A percentile compares a stretch with the other conserved stretches of the same genome.
phyloP scores from a whole-genome alignment of 306 rosid species.

The Prosopis cineraria region DNA sequence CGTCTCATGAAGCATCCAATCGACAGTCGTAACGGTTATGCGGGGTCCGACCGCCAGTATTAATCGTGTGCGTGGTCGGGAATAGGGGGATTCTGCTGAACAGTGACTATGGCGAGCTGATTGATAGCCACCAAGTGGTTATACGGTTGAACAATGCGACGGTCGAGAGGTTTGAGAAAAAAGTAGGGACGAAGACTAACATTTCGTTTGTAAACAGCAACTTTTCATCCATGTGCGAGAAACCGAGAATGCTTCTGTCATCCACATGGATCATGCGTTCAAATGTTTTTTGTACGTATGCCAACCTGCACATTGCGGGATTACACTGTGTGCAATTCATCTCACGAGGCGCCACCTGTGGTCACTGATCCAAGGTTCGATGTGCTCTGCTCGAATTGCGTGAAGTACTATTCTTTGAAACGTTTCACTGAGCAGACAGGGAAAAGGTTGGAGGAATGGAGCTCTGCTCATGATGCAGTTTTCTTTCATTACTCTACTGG shows the following conservation, averaged over 20 bases:
- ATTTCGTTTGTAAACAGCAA: conserved; percentile 86
- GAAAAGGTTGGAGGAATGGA: conserved; percentile 53
- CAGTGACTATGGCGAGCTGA: conserved; percentile 52
- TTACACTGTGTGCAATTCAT: conserved; percentile 60
- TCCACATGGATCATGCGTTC: conserved; percentile 72
- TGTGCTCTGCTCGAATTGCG: conserved; percentile 68
- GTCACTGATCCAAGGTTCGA: conserved; percentile 88
- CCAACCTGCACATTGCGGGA: conserved; percentile 85
- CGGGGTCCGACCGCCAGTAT: conserved; percentile 35
- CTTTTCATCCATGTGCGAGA: conserved; percentile 74
- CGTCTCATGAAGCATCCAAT: conserved; percentile 54
- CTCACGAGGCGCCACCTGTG: conserved; percentile 67
- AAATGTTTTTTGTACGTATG: conserved; percentile 83
- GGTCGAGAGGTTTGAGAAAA: conserved; percentile 42
- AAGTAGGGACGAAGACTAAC: conserved; percentile 77
- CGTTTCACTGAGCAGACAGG: conserved; percentile 35
- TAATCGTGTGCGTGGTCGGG: conserved; percentile 81
- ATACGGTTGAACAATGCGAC: conserved; percentile 85
- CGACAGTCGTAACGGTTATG: conserved; percentile 40
- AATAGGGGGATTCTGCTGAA: conserved; percentile 89
- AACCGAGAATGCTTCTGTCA: conserved; percentile 86
- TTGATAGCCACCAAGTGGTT: conserved; percentile 72
- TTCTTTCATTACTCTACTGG: conserved; percentile 71
- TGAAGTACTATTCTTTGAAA: conserved; percentile 75
- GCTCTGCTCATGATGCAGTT: conserved; percentile 61